Evolutionary conservation across 257 asterid species (phyloP).

Genomic region (Gentiana dahurica): DNA sequence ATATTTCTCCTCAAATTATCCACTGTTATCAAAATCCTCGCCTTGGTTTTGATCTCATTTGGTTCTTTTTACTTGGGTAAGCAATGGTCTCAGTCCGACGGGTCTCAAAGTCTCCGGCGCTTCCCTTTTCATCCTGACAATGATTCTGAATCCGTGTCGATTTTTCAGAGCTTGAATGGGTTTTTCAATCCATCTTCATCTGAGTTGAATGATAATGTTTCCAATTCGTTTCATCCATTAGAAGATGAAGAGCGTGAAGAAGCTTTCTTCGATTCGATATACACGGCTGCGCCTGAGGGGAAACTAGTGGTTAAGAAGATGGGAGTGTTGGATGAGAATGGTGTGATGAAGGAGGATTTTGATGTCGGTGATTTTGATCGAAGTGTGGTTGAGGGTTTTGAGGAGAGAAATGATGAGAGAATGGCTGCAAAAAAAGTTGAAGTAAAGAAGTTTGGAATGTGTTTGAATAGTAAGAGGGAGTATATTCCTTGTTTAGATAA

Average conservation of each 20-base stretch:
- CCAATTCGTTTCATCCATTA: too few species aligned
- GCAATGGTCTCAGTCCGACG: slow-evolving; percentile 39
- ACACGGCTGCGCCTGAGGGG: slow-evolving; percentile 25
- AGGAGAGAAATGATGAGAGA: slow-evolving; percentile 34
- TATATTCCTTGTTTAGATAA: slow-evolving; percentile 92
- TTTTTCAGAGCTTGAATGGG: too few species aligned
- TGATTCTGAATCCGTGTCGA: background rate
- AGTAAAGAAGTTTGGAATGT: slow-evolving; percentile 33
- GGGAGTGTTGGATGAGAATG: slow-evolving; percentile 88
- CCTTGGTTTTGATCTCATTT: slow-evolving; percentile 32
- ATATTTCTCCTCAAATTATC: slow-evolving; percentile 40
- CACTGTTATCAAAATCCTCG: slow-evolving; percentile 31
- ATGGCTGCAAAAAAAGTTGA: slow-evolving; percentile 11
- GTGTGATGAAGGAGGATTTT: slow-evolving; percentile 67
- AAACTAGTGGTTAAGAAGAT: slow-evolving; percentile 53
- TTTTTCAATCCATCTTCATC: too few species aligned
- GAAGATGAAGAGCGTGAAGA: too few species aligned
- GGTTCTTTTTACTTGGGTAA: slow-evolving; percentile 59
- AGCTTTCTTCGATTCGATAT: too few species aligned
- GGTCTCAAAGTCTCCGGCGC: slow-evolving; percentile 48
- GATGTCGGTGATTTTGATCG: slow-evolving; percentile 72
- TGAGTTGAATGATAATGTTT: too few species aligned
- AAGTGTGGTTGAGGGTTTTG: slow-evolving; percentile 49
- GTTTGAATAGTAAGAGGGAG: slow-evolving; percentile 68
- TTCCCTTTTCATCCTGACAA: slow-evolving; percentile 35